Percentiles rank a stretch among this genome's conserved stretches.
Evolutionary conservation across 2,329 filamentous ascomycete species (phyloP).

Genomic region (Xylaria hypoxylon): DNA sequence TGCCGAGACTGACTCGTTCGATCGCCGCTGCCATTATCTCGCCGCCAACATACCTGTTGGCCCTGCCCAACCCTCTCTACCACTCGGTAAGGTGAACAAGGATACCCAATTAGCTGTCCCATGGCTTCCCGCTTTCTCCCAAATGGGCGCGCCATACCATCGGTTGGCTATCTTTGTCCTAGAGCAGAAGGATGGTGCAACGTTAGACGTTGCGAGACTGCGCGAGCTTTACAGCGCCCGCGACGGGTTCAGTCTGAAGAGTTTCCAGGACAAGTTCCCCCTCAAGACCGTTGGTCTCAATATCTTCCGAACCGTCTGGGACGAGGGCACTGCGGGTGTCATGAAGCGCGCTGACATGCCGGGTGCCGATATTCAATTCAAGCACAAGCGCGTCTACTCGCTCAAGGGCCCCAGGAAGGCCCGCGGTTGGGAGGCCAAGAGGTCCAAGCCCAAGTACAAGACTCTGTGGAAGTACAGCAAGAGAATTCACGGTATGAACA

Average conservation of each 20-base stretch:
- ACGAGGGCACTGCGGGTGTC: constrained; percentile 85
- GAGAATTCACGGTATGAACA: constrained; percentile 58
- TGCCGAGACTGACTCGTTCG: constrained; percentile 78
- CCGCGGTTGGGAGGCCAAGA: constrained; percentile 75
- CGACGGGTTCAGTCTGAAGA: constrained; percentile 79
- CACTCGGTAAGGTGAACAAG: constrained; percentile 71
- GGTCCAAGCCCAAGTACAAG: constrained; percentile 72
- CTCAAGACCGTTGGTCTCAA: constrained; percentile 82
- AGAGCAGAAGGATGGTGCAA: constrained; percentile 75
- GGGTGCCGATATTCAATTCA: constrained; percentile 86
- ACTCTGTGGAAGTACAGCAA: constrained; percentile 74
- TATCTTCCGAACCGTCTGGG: constrained; percentile 91
- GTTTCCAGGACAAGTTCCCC: constrained; percentile 76
- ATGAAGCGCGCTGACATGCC: constrained; percentile 83
- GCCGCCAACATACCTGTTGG: constrained; percentile 72
- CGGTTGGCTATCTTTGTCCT: constrained; percentile 86
- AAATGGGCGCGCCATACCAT: constrained; percentile 93
- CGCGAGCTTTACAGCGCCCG: constrained; percentile 65
- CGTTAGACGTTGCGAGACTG: constrained; percentile 69
- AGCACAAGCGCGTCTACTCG: constrained; percentile 79
- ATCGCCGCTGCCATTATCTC: constrained; percentile 86
- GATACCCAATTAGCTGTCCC: constrained; percentile 77
- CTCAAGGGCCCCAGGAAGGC: constrained; percentile 71
- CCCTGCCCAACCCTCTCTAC: constrained; percentile 68
- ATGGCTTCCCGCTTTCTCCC: constrained; percentile 87